Base-by-base conservation (phyloP, 306 rosid genomes). In the Cucurbita moschata region DNA sequence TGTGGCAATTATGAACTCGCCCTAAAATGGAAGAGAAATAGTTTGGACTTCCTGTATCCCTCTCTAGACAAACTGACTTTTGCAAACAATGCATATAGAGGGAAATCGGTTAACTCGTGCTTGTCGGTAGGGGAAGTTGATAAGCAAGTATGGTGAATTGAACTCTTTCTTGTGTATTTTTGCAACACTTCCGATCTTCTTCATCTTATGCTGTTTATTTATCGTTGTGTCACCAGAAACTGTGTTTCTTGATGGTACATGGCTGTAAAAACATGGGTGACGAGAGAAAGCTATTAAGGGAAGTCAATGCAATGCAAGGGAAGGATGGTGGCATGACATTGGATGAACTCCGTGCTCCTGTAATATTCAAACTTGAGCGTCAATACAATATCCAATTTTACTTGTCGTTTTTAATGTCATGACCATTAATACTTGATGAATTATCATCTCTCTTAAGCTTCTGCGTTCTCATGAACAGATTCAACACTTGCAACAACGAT, bases 261-360 rank as follows among this genome's bases (percentile, higher is more conserved):
- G 82, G 78, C 53, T 49, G 65, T 10, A 58, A 69, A 49, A 80
- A 43, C 39, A 57, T 75, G 78, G 66, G 62, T 1, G 62, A 72
- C 54, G 84, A 83, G 79, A 83, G 77, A 19, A 37, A 15, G 46
- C 78, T 80, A 10, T 19, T 78, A 4, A 78, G 70, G 65, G 80
- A 75, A 43, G 74, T 75, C 26, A 59, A 73, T 23, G 78, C 73
- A 59, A 69, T 50, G 76, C 50, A 50, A 50, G 47, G 73, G 72
- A 50, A 62, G 64, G 55, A 49, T 9, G 56, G 18, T 59, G 60
- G 67, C 51, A 21, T 59, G 49, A 40, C 83, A 30, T 2, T 79
- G 47, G 58, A 70, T 30, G 73, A 70, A 11, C 51, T 52, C 38
- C 23, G 53, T 10, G 63, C 40, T 54, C 51, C 52, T 19, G 77